A percentile compares a stretch with the other conserved stretches of the same genome.
Evolutionary conservation across 257 asterid genomes (phyloP).

Genomic region (Coffea eugenioides): DNA sequence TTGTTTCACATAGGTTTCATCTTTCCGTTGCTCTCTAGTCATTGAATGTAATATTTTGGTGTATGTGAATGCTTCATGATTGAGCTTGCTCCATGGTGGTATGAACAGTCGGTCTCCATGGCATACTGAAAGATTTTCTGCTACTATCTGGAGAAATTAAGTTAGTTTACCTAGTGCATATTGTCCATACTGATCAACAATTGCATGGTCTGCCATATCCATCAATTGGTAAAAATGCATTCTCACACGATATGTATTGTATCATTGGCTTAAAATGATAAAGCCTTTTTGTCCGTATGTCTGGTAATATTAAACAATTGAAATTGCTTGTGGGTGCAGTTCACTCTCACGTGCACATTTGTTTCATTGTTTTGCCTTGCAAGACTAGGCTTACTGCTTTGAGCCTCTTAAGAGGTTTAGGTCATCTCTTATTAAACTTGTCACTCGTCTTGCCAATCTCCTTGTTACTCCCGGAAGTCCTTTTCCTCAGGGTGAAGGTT

Average conservation of each 20-base stretch:
- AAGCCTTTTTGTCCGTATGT: background rate
- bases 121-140: background rate
- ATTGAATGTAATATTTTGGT: background rate
- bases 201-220: background rate
- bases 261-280: background rate
- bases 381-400: background rate
- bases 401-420: background rate
- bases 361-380: background rate
- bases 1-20: constrained; percentile 14
- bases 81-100: background rate
- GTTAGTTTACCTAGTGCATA: background rate
- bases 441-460: background rate
- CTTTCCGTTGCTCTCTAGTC: background rate
- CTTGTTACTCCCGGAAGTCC: background rate
- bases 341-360: background rate
- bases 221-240: background rate
- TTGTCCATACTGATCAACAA: background rate
- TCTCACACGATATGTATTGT: background rate
- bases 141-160: background rate
- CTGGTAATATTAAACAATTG: background rate
- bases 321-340: background rate
- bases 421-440: background rate
- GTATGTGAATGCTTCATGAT: background rate
- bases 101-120: background rate
- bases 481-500: background rate